Evolutionary conservation across 139 green algal species (phyloP).

Genomic region (Tetraselmis striata): DNA sequence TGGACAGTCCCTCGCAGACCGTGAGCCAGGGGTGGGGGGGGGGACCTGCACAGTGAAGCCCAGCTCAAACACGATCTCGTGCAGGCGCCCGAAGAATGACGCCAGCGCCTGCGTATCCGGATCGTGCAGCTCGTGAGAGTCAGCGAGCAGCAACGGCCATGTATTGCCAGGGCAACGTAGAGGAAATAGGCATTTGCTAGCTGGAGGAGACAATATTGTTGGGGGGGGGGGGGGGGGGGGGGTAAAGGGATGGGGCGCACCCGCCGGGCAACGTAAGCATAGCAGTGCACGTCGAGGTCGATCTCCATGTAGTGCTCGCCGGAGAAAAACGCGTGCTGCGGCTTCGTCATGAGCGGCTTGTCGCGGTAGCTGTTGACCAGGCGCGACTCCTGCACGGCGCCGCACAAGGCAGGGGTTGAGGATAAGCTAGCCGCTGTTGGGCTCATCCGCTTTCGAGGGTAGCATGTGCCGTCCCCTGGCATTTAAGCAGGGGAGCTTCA

Average conservation of each 20-base stretch:
- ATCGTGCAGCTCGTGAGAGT: constrained; percentile 42
- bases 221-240: no score
- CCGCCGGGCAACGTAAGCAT: constrained; percentile 73
- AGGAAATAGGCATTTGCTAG: no score
- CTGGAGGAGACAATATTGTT: no score
- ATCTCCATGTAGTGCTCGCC: constrained; percentile 66
- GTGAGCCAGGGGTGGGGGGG: neutral
- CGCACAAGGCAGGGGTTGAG: neutral
- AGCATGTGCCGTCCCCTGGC: neutral
- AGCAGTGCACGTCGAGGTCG: constrained; percentile 78
- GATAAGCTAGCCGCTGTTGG: no score
- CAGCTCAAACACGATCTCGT: constrained; percentile 64
- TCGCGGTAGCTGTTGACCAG: constrained; percentile 77
- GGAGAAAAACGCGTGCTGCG: constrained; percentile 63
- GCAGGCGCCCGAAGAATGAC: constrained; percentile 32
- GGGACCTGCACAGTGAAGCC: constrained; percentile 63
- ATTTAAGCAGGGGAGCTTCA: neutral
- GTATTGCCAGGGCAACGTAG: no score
- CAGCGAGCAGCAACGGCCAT: no score
- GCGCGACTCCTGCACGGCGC: constrained; percentile 39
- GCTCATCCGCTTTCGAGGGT: no score
- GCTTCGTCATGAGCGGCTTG: constrained; percentile 77
- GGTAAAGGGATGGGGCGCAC: neutral
- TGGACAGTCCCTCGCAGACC: no score
- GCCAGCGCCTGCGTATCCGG: constrained; percentile 24